Evolutionary conservation across 345 rosid genomes (phyloP), one percentile per base, ranked within the genome.

Genomic region (Clausena lansium): DNA sequence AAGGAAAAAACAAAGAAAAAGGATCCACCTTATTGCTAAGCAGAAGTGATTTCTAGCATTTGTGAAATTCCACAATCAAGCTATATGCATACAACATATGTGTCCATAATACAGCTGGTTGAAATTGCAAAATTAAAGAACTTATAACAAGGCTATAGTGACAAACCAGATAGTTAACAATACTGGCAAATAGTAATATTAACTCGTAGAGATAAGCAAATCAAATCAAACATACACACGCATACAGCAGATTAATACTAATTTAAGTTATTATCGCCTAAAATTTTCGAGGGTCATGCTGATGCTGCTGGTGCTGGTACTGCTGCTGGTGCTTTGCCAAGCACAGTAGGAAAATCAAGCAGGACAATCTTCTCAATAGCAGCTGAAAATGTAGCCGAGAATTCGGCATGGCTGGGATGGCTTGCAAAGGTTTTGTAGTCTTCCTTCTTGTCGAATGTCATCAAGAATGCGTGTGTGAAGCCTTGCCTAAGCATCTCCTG

Each of bases 401-500:
- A 93, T 28, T 88, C 97, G 25, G 80, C 75, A 71, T 96, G 99
- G 70, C 76, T 90, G 24, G 98, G 94, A 77, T 93, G 97, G 75
- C 77, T 67, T 11, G 81, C 83, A 75, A 91, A 93, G 62, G 97
- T 83, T 41, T 77, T 76, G 81, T 84, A 89, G 76, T 89, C 98
- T 81, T 93, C 97, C 81, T 92, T 93, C 28, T 83, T 90, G 70
- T 84, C 87, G 81, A 96, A 93, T 59, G 94, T 90, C 97, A 92
- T 90, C 22, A 89, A 36, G 87, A 96, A 87, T 70, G 88, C 92
- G 74, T 96, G 99, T 28, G 95, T 90, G 50, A 88, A 93, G 27
- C 99, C 99, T 87, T 95, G 97, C 67, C 90, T 89, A n/a, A 96
- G 91, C 97, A 92, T 87, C 81, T 96, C 99, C 20, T 76, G 89